A percentile compares a stretch with the other conserved stretches of the same genome.
Evolutionary conservation across 768 basidiomycete genomes (phyloP).

Genomic region (Amanita exitialis): DNA sequence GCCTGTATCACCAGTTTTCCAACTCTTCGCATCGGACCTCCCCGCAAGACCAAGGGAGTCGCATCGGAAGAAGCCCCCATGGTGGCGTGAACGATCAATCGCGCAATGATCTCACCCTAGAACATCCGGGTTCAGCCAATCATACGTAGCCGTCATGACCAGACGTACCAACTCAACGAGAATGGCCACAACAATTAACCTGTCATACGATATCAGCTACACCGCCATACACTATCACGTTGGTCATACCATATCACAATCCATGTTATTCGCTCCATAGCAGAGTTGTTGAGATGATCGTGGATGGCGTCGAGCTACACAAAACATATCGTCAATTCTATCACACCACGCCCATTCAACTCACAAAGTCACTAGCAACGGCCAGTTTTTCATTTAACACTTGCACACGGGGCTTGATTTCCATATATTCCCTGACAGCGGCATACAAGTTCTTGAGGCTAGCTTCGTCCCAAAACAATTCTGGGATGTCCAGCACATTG

Average conservation of each 20-base stretch:
- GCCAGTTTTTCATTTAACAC: constrained; percentile 83
- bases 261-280: constrained; percentile 84
- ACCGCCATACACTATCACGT: constrained; percentile 8
- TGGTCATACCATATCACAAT: constrained; percentile 34
- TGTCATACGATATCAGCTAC: constrained; percentile 18
- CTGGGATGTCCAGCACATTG: constrained; percentile 89
- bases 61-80: constrained; percentile 12
- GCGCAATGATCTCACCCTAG: constrained; percentile 77
- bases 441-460: constrained; percentile 84
- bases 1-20: neutral
- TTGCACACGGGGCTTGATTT: constrained; percentile 75
- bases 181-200: constrained; percentile 85
- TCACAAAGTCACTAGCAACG: constrained; percentile 81
- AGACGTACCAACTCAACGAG: constrained; percentile 72
- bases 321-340: constrained; percentile 2
- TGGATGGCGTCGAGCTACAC: constrained; percentile 84
- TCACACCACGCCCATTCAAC: constrained; percentile 18
- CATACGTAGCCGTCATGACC: neutral
- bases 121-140: neutral
- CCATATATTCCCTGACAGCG: constrained; percentile 91
- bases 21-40: neutral
- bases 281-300: constrained; percentile 82
- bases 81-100: constrained; percentile 60
- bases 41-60: neutral
- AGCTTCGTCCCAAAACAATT: constrained; percentile 92